Evolutionary conservation across 2,329 filamentous ascomycete genomes (phyloP).

Genomic region (Amauroascus niger): DNA sequence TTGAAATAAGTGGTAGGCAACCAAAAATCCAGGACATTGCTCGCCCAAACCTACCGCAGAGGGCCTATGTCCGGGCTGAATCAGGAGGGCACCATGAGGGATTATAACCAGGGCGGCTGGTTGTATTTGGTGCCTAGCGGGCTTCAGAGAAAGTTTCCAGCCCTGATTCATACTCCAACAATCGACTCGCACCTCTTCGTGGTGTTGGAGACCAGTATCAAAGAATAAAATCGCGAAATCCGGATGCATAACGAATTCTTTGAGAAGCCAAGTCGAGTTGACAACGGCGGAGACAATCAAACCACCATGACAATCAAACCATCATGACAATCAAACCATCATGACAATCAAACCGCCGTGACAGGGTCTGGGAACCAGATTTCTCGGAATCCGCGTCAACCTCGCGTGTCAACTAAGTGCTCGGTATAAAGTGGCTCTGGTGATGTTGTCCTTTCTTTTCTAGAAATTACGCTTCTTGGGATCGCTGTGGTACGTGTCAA

Average conservation of each 20-base stretch:
- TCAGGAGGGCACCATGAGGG: constrained; percentile 6
- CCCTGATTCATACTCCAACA: constrained; percentile 8
- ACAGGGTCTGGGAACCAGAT: too few species aligned
- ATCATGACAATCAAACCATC: not conserved
- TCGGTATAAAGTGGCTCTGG: too few species aligned
- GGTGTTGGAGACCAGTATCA: constrained; percentile 11
- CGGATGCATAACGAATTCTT: not conserved
- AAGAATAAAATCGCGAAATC: not conserved
- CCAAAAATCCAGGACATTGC: constrained; percentile 5
- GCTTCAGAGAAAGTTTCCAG: constrained; percentile 5
- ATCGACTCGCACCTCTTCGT: constrained; percentile 9
- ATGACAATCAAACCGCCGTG: not conserved
- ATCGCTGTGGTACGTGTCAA: constrained; percentile 39
- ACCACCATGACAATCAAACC: not conserved
- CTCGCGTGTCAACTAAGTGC: too few species aligned
- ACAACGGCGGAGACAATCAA: not conserved
- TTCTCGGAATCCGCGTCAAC: too few species aligned
- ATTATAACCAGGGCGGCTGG: constrained; percentile 1
- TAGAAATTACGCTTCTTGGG: constrained; percentile 26
- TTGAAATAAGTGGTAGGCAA: constrained; percentile 11
- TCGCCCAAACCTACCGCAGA: constrained; percentile 8
- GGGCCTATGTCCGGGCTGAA: not conserved
- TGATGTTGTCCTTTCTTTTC: constrained; percentile 22
- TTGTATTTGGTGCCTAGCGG: constrained; percentile 4
- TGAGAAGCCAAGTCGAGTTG: constrained; percentile 7